Evolutionary conservation across 441 rosid genomes (phyloP).

Genomic region (Mallotus japonicus): DNA sequence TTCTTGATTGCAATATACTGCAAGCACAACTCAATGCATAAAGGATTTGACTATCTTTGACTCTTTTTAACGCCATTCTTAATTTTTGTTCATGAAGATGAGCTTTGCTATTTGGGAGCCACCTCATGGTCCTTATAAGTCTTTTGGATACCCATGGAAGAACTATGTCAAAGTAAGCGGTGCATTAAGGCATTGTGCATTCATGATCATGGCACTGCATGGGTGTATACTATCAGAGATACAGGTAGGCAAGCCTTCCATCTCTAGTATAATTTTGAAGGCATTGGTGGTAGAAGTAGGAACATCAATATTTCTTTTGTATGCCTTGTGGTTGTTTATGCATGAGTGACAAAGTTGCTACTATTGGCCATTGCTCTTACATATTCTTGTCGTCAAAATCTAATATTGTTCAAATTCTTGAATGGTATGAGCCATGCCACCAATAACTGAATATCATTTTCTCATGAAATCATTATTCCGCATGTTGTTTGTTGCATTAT

Average conservation of each 20-base stretch:
- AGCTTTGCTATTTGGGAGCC: constrained; percentile 85
- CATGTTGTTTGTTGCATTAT: no score
- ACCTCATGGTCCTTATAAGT: constrained; percentile 69
- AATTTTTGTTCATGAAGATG: constrained; percentile 39
- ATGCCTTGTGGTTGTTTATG: no score
- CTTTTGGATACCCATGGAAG: constrained; percentile 60
- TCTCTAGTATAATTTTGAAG: constrained; percentile 1
- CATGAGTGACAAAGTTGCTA: no score
- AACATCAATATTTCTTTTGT: background rate
- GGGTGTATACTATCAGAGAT: constrained; percentile 82
- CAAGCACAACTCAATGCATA: background rate
- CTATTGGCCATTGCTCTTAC: no score
- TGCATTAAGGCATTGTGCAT: constrained; percentile 71
- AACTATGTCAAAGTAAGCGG: constrained; percentile 70
- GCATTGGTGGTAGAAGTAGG: constrained; percentile 3
- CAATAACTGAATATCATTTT: no score
- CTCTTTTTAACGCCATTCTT: background rate
- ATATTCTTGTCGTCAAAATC: no score
- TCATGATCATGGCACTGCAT: constrained; percentile 80
- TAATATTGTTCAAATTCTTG: background rate
- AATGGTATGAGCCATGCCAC: no score
- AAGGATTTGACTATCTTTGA: background rate
- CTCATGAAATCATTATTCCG: no score
- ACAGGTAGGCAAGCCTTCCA: constrained; percentile 43
- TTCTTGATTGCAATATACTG: constrained; percentile 20